A percentile compares a stretch with the other conserved stretches of the same genome.
These are phyloP conservation scores for Pseudogymnoascus sp. DNA, from an alignment of 2,329 filamentous ascomycete species.

Conservation along the genomic window DNA sequence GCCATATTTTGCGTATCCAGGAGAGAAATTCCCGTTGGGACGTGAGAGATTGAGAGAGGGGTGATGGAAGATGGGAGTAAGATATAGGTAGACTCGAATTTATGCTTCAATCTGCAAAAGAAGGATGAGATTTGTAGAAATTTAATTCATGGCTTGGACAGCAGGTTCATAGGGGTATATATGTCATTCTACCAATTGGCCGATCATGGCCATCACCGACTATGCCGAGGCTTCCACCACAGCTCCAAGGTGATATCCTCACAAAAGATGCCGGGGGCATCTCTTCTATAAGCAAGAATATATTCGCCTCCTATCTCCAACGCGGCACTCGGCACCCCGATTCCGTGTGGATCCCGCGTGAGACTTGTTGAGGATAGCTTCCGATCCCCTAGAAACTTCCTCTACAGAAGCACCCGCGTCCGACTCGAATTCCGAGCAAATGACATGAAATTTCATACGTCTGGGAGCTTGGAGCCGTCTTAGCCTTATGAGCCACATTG, in stretches of 20 bases:
- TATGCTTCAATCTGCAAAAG: not conserved
- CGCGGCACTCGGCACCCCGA: not conserved
- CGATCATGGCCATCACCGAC: not conserved
- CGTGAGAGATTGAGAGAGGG: not conserved
- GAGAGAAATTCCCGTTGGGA: not conserved
- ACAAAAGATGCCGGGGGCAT: not conserved
- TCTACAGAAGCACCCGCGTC: not conserved
- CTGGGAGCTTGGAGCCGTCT: not conserved
- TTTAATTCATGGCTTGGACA: not conserved
- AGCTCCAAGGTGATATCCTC: not conserved
- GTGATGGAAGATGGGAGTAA: not conserved
- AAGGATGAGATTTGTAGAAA: not conserved
- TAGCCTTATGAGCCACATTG: not conserved
- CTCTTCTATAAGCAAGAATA: constrained; percentile 5
- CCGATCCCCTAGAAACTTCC: not conserved
- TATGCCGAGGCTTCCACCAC: not conserved
- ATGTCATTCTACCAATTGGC: not conserved
- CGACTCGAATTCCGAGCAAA: not conserved
- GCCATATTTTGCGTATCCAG: not conserved
- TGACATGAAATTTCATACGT: not conserved
- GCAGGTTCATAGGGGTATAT: not conserved
- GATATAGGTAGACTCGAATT: not conserved
- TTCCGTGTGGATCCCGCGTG: not conserved
- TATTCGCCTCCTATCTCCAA: not conserved
- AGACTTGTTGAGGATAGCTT: not conserved